Conservation (phyloP, 108 stramenopile genomes). For the Cyclotella atomus region DNA sequence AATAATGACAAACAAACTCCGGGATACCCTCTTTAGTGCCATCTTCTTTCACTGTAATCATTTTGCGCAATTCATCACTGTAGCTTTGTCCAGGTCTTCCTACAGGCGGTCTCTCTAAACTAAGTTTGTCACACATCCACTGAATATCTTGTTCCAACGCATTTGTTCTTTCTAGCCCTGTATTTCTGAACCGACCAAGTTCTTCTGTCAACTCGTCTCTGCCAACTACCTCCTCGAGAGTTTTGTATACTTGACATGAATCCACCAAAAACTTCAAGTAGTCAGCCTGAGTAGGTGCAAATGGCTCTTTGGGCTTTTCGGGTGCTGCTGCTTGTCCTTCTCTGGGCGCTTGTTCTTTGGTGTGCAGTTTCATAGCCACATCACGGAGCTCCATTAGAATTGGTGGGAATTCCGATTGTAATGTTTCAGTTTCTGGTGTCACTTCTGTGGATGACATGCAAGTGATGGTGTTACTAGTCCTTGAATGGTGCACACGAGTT, state of each 20-base stretch:
- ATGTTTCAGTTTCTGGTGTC: constrained; percentile 3
- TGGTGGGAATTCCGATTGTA: constrained; percentile 1
- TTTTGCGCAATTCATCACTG: constrained; percentile 55
- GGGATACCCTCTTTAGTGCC: constrained; percentile 62
- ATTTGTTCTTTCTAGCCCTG: constrained; percentile 84
- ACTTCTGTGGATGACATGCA: not conserved
- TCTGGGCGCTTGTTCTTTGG: constrained; percentile 85
- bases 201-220: constrained; percentile 41
- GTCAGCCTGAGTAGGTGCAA: constrained; percentile 69
- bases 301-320: constrained; percentile 47
- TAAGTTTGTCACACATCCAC: constrained; percentile 79
- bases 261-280: constrained; percentile 86
- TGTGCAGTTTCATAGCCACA: constrained; percentile 93
- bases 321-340: constrained; percentile 78
- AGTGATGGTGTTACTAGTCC: not conserved
- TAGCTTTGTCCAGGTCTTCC: constrained; percentile 65
- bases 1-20: constrained; percentile 93
- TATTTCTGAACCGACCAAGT: constrained; percentile 70
- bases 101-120: constrained; percentile 50
- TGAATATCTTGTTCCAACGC: constrained; percentile 83
- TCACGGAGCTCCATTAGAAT: constrained; percentile 77
- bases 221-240: constrained; percentile 83
- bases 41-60: constrained; percentile 45
- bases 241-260: constrained; percentile 78
- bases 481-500: not conserved